phyloP scores from a whole-genome alignment of 441 rosid species.

The Melastoma candidum region DNA sequence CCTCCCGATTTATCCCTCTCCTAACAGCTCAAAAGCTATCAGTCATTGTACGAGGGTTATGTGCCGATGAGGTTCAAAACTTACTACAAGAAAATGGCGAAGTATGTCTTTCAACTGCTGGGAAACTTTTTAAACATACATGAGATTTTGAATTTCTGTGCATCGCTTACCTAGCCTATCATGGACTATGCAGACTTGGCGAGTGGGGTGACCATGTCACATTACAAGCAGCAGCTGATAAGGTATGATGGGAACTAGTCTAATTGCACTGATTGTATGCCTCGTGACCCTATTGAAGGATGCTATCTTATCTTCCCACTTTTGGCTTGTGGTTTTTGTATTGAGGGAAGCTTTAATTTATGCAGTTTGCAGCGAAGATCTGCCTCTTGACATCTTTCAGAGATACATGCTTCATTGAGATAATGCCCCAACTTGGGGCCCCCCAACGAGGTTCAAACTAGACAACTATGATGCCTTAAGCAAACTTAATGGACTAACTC shows the following conservation, averaged over 20 bases:
- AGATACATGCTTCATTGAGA: slow-evolving; percentile 87
- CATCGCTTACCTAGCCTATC: slow-evolving; percentile 1
- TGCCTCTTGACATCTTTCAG: slow-evolving; percentile 91
- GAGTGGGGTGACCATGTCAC: slow-evolving; percentile 98
- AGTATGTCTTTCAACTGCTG: slow-evolving; percentile 40
- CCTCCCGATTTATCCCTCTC: slow-evolving; percentile 16
- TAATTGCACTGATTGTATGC: too few species aligned
- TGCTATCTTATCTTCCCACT: too few species aligned
- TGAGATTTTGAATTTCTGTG: too few species aligned
- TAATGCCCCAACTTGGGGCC: slow-evolving; percentile 52
- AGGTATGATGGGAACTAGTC: slow-evolving; percentile 31
- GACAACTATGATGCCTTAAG: background rate
- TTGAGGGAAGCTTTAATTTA: background rate
- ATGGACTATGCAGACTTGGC: slow-evolving; percentile 50
- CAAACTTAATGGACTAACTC: background rate
- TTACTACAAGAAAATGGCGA: slow-evolving; percentile 75
- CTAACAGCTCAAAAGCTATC: slow-evolving; percentile 60
- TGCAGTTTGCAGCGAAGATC: slow-evolving; percentile 88
- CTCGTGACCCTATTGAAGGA: too few species aligned
- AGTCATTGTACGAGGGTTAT: slow-evolving; percentile 66
- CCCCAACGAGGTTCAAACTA: slow-evolving; percentile 47
- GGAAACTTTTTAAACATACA: slow-evolving; percentile 1
- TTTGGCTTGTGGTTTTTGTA: too few species aligned
- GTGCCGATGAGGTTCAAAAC: slow-evolving; percentile 93
- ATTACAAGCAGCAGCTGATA: slow-evolving; percentile 95